Conservation (phyloP, 805 yeast species). For the Candida fluviatilis region DNA sequence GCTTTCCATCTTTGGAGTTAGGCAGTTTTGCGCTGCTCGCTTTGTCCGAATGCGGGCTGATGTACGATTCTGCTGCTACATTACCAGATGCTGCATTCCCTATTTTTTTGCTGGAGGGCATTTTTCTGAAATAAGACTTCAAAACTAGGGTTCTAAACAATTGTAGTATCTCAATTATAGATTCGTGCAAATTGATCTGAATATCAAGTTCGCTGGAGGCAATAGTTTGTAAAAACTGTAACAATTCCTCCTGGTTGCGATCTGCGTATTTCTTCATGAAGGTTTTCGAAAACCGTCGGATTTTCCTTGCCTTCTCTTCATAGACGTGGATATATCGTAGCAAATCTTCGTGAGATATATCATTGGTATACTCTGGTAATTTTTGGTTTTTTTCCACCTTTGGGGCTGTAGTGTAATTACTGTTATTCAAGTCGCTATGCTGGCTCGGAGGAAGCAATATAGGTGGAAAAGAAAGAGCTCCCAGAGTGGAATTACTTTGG, state of each 20-base stretch:
- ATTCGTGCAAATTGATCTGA: conserved; percentile 1
- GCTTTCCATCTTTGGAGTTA: no score
- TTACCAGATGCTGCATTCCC: not conserved
- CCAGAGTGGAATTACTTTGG: no score
- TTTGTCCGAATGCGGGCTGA: conserved; percentile 1
- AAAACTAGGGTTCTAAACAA: not conserved
- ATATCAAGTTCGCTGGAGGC: not conserved
- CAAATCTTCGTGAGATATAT: not conserved
- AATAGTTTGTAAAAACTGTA: not conserved
- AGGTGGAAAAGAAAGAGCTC: no score
- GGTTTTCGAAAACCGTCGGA: not conserved
- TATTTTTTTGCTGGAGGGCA: no score
- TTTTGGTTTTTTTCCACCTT: no score
- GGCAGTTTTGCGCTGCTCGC: not conserved
- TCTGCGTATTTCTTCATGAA: not conserved
- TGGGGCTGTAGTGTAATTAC: no score
- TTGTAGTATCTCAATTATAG: not conserved
- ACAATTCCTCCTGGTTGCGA: not conserved
- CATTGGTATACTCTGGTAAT: no score
- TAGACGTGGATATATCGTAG: not conserved
- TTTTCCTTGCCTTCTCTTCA: not conserved
- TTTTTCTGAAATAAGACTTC: not conserved
- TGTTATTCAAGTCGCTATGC: no score
- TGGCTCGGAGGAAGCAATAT: no score
- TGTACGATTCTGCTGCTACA: not conserved